phyloP scores from a whole-genome alignment of 345 rosid species.

The Eucalyptus erythrocorys region DNA sequence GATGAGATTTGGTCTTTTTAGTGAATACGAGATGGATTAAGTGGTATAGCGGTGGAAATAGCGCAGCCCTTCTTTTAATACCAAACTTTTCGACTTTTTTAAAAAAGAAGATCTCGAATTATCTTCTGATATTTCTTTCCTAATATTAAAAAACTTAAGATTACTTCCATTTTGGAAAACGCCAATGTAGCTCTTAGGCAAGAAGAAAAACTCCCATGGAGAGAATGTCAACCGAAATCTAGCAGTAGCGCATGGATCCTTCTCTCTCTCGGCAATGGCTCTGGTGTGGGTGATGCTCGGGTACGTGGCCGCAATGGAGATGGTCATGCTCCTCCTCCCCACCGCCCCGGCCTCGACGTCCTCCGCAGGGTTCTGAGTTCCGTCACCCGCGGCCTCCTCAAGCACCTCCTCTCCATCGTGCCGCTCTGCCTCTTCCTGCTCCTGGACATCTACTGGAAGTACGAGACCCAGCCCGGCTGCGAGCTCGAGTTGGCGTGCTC shows the following conservation, averaged over 20 bases:
- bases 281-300: constrained; percentile 84
- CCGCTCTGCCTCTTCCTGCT: constrained; percentile 73
- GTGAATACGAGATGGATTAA: background rate
- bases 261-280: constrained; percentile 29
- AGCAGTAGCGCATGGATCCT: background rate
- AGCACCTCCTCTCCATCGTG: constrained; percentile 70
- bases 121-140: background rate
- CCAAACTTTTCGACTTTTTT: too few relatives aligned
- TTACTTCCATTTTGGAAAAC: background rate
- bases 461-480: constrained; percentile 67
- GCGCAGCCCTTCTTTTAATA: background rate
- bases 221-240: background rate
- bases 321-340: constrained; percentile 67
- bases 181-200: background rate
- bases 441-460: constrained; percentile 87
- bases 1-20: background rate
- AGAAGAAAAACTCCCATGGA: background rate
- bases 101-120: too few relatives aligned
- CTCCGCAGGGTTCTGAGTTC: constrained; percentile 53
- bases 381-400: constrained; percentile 80
- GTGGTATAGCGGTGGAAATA: background rate
- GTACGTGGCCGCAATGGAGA: constrained; percentile 65
- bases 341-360: constrained; percentile 67
- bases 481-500: constrained; percentile 44
- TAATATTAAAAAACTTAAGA: background rate